Conservation (phyloP, 768 basidiomycete genomes). For the Crepidotus variabilis region DNA sequence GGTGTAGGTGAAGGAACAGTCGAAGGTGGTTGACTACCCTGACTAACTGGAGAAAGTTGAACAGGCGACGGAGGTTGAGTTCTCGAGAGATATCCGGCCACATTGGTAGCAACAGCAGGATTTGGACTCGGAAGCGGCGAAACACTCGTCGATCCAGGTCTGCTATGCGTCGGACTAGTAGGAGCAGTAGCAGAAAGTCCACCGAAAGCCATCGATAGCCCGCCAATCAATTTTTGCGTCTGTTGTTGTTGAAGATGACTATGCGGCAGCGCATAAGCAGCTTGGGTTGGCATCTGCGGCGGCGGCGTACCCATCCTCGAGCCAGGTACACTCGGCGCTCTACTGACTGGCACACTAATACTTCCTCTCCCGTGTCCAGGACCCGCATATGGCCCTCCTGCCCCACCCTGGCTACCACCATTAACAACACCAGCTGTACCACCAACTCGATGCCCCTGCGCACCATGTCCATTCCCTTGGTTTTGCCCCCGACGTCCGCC, state of each 20-base stretch:
- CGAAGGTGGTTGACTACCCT: neutral
- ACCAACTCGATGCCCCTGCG: too few species aligned
- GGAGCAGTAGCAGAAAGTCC: conserved; percentile 8
- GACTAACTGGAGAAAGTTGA: neutral
- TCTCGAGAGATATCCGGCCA: neutral
- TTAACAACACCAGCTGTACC: too few species aligned
- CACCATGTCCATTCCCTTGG: conserved; percentile 2
- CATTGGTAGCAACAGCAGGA: neutral
- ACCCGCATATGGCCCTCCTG: neutral
- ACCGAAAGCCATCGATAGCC: neutral
- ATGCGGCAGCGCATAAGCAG: conserved; percentile 5
- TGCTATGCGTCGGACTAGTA: conserved; percentile 12
- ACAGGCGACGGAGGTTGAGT: neutral
- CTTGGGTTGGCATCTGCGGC: conserved; percentile 14
- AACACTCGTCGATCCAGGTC: conserved; percentile 7
- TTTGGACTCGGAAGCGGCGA: conserved; percentile 1
- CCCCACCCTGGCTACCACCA: too few species aligned
- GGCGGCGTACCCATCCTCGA: conserved; percentile 32
- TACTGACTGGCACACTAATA: conserved; percentile 31
- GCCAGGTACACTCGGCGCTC: conserved; percentile 24
- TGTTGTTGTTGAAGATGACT: neutral
- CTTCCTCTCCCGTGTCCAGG: conserved; percentile 19
- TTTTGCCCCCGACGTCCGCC: conserved; percentile 19
- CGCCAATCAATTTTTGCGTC: neutral
- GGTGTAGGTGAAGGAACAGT: neutral